These are phyloP conservation scores for Vitis hybrid DNA, from an alignment of 177 flowering plant genomes.

Conservation along the genomic window DNA sequence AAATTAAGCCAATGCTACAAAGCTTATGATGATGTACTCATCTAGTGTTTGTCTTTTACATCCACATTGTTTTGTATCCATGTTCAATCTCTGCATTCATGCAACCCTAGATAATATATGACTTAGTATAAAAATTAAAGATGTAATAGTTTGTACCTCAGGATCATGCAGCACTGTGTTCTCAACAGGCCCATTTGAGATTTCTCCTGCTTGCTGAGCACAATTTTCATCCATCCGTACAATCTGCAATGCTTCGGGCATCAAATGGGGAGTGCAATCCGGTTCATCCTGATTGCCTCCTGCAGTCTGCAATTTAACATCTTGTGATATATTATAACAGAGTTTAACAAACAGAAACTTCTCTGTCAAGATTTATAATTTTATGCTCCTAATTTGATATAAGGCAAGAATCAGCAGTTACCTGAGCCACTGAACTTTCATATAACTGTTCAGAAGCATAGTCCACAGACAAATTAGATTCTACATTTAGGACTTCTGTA, in stretches of 20 bases:
- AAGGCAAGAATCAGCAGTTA: conserved; percentile 7
- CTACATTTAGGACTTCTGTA: conserved; percentile 2
- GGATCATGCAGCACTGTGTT: conserved; percentile 5
- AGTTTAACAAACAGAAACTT: background rate
- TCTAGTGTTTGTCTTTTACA: too few relatives aligned
- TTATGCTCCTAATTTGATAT: background rate
- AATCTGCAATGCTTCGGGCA: conserved; percentile 6
- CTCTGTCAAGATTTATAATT: background rate
- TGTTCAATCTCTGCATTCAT: background rate
- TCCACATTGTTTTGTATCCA: too few relatives aligned
- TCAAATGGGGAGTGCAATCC: conserved; percentile 1
- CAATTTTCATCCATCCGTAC: conserved; percentile 3
- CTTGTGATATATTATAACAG: background rate
- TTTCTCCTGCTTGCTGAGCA: background rate
- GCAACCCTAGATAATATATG: background rate
- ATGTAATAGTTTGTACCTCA: conserved; percentile 12
- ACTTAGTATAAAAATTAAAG: background rate
- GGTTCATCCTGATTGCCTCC: conserved; percentile 1
- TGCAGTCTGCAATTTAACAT: conserved; percentile 14
- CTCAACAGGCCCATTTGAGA: conserved; percentile 1
- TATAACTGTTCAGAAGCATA: conserved; percentile 13
- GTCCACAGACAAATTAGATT: conserved; percentile 8
- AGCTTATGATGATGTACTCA: too few relatives aligned
- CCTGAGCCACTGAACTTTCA: conserved; percentile 13
- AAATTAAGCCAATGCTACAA: too few relatives aligned